These are phyloP conservation scores for Phoma sp. DNA, from an alignment of 2,329 filamentous ascomycete species.

Conservation along the genomic window DNA sequence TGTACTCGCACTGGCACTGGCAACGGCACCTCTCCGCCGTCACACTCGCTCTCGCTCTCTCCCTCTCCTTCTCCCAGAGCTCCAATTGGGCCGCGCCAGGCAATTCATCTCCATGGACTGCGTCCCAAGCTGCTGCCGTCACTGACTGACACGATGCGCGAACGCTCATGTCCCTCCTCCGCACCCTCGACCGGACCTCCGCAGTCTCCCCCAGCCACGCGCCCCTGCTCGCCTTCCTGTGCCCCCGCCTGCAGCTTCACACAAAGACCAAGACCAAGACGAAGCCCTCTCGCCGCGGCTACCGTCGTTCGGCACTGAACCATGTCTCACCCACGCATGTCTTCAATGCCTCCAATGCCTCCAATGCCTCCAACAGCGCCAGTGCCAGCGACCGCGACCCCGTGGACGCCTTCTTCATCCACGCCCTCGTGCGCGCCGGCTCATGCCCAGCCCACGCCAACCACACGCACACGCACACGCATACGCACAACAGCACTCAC, in stretches of 20 bases:
- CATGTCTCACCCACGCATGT: slow-evolving; percentile 14
- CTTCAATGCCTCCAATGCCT: slow-evolving; percentile 24
- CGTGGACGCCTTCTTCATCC: slow-evolving; percentile 61
- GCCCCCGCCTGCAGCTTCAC: slow-evolving; percentile 23
- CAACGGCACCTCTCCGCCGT: not conserved
- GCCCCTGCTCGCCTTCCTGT: slow-evolving; percentile 44
- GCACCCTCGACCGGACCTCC: slow-evolving; percentile 61
- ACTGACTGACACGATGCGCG: slow-evolving; percentile 62
- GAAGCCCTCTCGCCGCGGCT: slow-evolving; percentile 20
- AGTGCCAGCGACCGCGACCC: slow-evolving; percentile 27
- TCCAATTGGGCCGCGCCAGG: slow-evolving; percentile 29
- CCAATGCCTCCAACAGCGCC: too few species aligned
- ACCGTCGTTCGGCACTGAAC: slow-evolving; percentile 25
- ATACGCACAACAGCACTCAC: not conserved
- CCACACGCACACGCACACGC: slow-evolving; percentile 29
- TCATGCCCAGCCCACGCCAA: slow-evolving; percentile 58
- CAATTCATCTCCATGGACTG: slow-evolving; percentile 25
- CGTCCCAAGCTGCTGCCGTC: slow-evolving; percentile 15
- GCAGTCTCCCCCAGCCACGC: slow-evolving; percentile 51
- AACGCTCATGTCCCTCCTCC: slow-evolving; percentile 69
- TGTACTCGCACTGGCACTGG: not conserved
- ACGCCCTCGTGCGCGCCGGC: slow-evolving; percentile 59
- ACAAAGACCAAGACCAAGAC: not conserved
- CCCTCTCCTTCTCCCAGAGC: not conserved
- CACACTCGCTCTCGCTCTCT: not conserved